Evolutionary conservation across 371 early-diverging fungal genomes (phyloP).

Genomic region (Lichtheimia hyalospora): DNA sequence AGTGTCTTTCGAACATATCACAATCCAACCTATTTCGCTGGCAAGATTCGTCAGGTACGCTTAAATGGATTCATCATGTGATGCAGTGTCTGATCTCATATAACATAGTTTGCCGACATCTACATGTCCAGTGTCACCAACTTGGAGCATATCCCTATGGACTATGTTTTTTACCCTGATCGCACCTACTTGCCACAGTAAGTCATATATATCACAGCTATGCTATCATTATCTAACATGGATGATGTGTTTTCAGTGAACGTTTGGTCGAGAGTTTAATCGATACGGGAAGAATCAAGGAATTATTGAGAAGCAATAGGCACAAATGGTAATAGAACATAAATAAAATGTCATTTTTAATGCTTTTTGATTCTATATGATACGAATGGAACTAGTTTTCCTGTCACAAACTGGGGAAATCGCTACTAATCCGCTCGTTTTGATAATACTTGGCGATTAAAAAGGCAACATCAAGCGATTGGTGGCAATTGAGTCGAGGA

Average conservation of each 20-base stretch:
- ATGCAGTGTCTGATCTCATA: not conserved
- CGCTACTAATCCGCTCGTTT: constrained; percentile 53
- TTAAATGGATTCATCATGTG: not conserved
- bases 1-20: constrained; percentile 66
- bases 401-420: constrained; percentile 34
- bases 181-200: constrained; percentile 66
- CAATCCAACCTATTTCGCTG: constrained; percentile 66
- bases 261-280: constrained; percentile 44
- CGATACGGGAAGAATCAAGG: constrained; percentile 34
- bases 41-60: constrained; percentile 53
- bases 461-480: constrained; percentile 94
- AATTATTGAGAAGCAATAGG: not conserved
- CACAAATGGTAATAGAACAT: not conserved
- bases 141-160: constrained; percentile 51
- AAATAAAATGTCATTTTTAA: too few species aligned
- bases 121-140: constrained; percentile 64
- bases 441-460: constrained; percentile 86
- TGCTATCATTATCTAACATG: not conserved
- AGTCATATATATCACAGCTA: constrained; percentile 11
- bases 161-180: constrained; percentile 68
- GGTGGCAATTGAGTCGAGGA: constrained; percentile 93
- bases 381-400: not conserved
- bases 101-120: constrained; percentile 37
- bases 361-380: constrained; percentile 1
- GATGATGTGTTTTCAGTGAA: constrained; percentile 25